Evolutionary conservation across 768 basidiomycete species (phyloP).

Genomic region (Boletus coccyginus): DNA sequence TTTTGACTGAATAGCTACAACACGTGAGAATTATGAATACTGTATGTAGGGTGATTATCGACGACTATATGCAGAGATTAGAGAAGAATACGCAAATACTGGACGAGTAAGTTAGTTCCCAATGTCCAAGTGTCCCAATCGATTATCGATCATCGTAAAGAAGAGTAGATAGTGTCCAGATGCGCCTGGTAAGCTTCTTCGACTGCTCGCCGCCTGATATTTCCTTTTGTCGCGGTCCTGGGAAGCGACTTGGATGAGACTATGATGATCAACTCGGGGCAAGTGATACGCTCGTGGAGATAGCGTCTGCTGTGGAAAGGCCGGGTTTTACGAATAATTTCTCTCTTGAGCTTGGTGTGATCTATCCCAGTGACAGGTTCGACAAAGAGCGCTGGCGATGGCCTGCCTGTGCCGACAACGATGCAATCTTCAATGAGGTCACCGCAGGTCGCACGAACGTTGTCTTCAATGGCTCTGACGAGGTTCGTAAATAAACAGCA

Average conservation of each 20-base stretch:
- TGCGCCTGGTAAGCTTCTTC: conserved; percentile 58
- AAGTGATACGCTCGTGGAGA: conserved; percentile 73
- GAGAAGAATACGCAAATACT: conserved; percentile 1
- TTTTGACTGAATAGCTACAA: not conserved
- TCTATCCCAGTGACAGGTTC: conserved; percentile 57
- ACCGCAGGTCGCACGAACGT: conserved; percentile 62
- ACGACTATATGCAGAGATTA: conserved; percentile 8
- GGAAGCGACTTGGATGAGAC: conserved; percentile 68
- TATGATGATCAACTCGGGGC: conserved; percentile 60
- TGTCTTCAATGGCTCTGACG: conserved; percentile 71
- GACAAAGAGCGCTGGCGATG: conserved; percentile 73
- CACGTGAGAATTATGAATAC: conserved; percentile 7
- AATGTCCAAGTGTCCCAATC: not conserved
- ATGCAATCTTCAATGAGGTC: conserved; percentile 68
- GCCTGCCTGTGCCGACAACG: conserved; percentile 75
- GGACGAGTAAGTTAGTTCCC: conserved; percentile 19
- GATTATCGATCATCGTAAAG: conserved; percentile 12
- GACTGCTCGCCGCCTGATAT: conserved; percentile 72
- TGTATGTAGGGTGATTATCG: conserved; percentile 21
- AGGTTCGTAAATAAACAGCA: conserved; percentile 5
- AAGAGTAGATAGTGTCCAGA: conserved; percentile 57
- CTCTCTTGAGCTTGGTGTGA: conserved; percentile 58
- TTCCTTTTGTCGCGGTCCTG: conserved; percentile 77
- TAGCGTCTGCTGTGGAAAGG: conserved; percentile 74
- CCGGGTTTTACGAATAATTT: conserved; percentile 69